phyloP scores from a whole-genome alignment of 1,284 basidiomycete genomes.

The Sanghuangporus sanghuang region DNA sequence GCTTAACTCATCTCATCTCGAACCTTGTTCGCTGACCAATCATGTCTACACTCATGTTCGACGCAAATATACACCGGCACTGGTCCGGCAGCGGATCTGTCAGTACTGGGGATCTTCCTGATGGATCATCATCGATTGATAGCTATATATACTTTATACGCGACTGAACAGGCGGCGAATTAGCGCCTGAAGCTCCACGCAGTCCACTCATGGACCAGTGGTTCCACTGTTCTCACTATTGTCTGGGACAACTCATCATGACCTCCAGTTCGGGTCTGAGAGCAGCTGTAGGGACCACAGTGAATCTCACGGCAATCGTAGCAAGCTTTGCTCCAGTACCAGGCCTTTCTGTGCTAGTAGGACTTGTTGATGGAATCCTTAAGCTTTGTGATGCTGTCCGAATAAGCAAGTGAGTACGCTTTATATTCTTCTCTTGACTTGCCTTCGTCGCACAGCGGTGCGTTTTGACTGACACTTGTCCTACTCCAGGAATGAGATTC shows the following conservation, averaged over 20 bases:
- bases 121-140: not conserved
- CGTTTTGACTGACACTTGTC: not conserved
- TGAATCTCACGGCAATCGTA: constrained; percentile 36
- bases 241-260: not conserved
- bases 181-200: not conserved
- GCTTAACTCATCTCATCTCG: not conserved
- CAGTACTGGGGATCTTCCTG: not conserved
- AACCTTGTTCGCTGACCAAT: no score
- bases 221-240: not conserved
- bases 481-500: constrained; percentile 32
- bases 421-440: not conserved
- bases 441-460: not conserved
- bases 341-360: constrained; percentile 38
- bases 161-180: not conserved
- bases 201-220: not conserved
- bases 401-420: constrained; percentile 36
- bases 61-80: not conserved
- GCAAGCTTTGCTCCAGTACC: constrained; percentile 45
- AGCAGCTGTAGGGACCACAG: constrained; percentile 23
- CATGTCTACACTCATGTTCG: not conserved
- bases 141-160: not conserved
- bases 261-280: not conserved
- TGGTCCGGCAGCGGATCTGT: no score
- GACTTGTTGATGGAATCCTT: constrained; percentile 36
- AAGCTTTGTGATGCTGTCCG: constrained; percentile 41